Percentiles rank a stretch among this genome's conserved stretches.
Conservation (phyloP, 2,329 filamentous ascomycete species). For the Diaporthe citrichinensis region DNA sequence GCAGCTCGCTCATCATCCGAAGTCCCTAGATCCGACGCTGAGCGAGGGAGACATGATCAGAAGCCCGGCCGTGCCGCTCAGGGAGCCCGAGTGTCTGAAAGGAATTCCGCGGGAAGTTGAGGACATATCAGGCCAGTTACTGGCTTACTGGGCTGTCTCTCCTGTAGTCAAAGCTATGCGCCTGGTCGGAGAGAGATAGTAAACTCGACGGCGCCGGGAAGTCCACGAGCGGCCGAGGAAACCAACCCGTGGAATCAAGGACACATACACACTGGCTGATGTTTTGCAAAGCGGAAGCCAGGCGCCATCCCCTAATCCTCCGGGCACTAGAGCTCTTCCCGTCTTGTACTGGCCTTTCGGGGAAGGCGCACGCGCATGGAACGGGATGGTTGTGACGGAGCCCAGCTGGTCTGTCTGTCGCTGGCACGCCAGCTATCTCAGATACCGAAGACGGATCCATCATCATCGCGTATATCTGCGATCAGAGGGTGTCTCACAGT, state of each 20-base stretch:
- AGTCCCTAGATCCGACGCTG: not conserved
- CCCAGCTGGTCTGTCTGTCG: not conserved
- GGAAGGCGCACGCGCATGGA: not conserved
- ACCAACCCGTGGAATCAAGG: not conserved
- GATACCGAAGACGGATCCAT: not conserved
- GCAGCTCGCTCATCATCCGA: not conserved
- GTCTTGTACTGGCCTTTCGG: not conserved
- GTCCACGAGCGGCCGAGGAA: not conserved
- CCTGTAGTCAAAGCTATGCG: fast-evolving
- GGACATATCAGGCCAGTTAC: fast-evolving
- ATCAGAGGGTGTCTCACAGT: not conserved
- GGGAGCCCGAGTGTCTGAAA: constrained; percentile 12
- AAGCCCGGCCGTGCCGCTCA: not conserved
- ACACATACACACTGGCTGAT: not conserved
- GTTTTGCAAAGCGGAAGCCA: not conserved
- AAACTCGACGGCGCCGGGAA: not conserved
- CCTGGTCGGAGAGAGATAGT: no score
- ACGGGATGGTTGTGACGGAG: not conserved
- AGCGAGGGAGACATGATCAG: not conserved
- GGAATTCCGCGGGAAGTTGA: not conserved
- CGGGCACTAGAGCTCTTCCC: constrained; percentile 24
- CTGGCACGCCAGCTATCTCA: no score
- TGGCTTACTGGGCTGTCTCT: fast-evolving
- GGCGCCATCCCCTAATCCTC: not conserved
- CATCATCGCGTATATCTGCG: not conserved